phyloP scores from a whole-genome alignment of 805 yeast genomes.

The Candida corydali region DNA sequence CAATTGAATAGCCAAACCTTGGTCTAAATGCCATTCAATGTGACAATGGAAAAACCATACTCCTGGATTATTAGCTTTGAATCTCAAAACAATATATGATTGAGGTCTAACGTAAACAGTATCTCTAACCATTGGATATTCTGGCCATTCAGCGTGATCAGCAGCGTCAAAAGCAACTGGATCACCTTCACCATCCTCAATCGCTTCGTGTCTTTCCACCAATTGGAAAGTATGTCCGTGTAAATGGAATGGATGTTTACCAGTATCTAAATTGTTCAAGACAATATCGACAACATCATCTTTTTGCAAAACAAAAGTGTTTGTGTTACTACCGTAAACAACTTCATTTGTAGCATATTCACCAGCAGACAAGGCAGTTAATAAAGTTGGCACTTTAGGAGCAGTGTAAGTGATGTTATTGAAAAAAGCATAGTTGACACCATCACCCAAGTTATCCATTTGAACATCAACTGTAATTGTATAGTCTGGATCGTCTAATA shows the following conservation, averaged over 20 bases:
- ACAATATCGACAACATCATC: slow-evolving; percentile 72
- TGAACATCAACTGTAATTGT: slow-evolving; percentile 54
- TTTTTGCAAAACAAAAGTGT: slow-evolving; percentile 53
- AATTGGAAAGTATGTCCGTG: slow-evolving; percentile 74
- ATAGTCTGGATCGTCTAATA: slow-evolving; percentile 59
- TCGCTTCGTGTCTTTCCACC: slow-evolving; percentile 47
- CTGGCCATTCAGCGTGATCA: slow-evolving; percentile 44
- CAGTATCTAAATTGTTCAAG: slow-evolving; percentile 73
- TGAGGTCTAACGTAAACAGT: slow-evolving; percentile 64
- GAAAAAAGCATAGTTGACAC: slow-evolving; percentile 74
- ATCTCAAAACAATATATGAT: slow-evolving; percentile 66
- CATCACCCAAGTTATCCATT: slow-evolving; percentile 70
- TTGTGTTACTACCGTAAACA: slow-evolving; percentile 75
- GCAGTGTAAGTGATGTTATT: slow-evolving; percentile 59
- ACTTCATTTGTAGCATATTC: slow-evolving; percentile 47
- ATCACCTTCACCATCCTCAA: slow-evolving; percentile 46
- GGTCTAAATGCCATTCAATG: slow-evolving; percentile 80
- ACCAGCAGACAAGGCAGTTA: slow-evolving; percentile 62
- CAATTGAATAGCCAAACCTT: slow-evolving; percentile 70
- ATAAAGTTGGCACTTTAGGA: slow-evolving; percentile 70
- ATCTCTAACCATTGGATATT: slow-evolving; percentile 64
- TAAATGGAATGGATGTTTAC: slow-evolving; percentile 75
- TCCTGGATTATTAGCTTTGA: slow-evolving; percentile 85
- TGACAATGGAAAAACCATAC: slow-evolving; percentile 95
- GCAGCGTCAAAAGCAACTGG: slow-evolving; percentile 43